Evolutionary conservation across 768 basidiomycete genomes (phyloP), one percentile per base, ranked within the genome.

Genomic region (Phaeolepiota aurea): DNA sequence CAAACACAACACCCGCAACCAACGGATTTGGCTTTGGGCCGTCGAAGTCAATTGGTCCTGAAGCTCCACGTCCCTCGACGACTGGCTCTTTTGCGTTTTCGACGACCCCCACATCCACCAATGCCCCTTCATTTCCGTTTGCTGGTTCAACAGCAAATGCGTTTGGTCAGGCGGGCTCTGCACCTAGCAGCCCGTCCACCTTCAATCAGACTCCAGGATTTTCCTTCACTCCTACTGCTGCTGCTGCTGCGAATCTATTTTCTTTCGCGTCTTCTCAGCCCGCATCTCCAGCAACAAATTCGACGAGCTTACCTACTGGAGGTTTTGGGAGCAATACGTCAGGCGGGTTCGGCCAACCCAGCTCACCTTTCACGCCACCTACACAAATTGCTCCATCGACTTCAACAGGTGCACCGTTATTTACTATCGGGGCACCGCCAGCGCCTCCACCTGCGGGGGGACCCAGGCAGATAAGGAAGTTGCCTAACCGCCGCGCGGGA

Each of bases 381-480:
- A 53, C 62, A 20, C 52, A 58, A 20, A 43, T 64, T 32, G 59
- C 63, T 1, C 55, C 61, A 14, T 59, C 62, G 11, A 52, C 68
- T 7, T 54, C 69, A 2, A 53, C 65, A 16, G 64, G 59, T 14
- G 64, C 63, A 5, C 58, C 61, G 4, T 45, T 81, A 23, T 81
- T 81, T 50, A 81, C 77, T 10, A 79, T 81, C 40, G 79, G 79
- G 20, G 64, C 79, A 35, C 68, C 73, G 1, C 72, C 79, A 13
- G 48, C 69, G 18, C 58, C 66, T 3, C 30, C 61, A 3, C 45
- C 48, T 35, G 37, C 19, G 37, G 35, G 18, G 20, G 44, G 15
- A 5, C 9, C 37, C 21, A 38, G 47, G 11, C 38, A 37, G 22
- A 48, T 44, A 11, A 28, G 41, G 40, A 48, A 48, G 28, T 19